These are phyloP conservation scores for Paulownia fortunei DNA, from an alignment of 257 asterid species.

Conservation along the genomic window DNA sequence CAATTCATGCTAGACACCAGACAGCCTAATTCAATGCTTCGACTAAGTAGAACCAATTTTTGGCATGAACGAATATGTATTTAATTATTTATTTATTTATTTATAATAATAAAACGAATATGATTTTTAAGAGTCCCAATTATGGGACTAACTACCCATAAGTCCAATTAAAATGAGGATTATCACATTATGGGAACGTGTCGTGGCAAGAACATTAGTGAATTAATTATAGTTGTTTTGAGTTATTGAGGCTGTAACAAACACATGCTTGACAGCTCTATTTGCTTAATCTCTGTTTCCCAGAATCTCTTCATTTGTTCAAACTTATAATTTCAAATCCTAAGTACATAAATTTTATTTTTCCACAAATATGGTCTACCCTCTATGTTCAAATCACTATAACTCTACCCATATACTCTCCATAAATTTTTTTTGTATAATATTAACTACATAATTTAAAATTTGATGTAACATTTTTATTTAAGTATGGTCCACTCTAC, in stretches of 20 bases:
- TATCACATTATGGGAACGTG: background rate
- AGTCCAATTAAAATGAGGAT: constrained; percentile 13
- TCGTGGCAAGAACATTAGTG: background rate
- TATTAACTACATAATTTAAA: too few species aligned
- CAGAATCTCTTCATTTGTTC: background rate
- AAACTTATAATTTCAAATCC: background rate
- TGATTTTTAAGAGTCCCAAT: background rate
- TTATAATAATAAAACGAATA: too few species aligned
- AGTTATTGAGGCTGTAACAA: constrained; percentile 21
- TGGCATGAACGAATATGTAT: too few species aligned
- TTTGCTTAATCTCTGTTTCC: background rate
- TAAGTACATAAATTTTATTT: too few species aligned
- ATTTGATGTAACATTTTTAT: too few species aligned
- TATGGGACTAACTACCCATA: background rate
- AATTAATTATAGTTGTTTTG: constrained; percentile 12
- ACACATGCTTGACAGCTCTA: constrained; percentile 35
- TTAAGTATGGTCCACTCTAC: too few species aligned
- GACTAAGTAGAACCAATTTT: too few species aligned
- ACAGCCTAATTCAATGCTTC: background rate
- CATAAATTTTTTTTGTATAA: too few species aligned
- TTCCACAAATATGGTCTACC: too few species aligned
- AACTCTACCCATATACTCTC: too few species aligned
- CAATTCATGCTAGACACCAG: background rate
- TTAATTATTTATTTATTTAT: too few species aligned
- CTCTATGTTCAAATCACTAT: too few species aligned